phyloP scores from a whole-genome alignment of 202 grass and related monocot species.

The Schoenoplectus triqueter region DNA sequence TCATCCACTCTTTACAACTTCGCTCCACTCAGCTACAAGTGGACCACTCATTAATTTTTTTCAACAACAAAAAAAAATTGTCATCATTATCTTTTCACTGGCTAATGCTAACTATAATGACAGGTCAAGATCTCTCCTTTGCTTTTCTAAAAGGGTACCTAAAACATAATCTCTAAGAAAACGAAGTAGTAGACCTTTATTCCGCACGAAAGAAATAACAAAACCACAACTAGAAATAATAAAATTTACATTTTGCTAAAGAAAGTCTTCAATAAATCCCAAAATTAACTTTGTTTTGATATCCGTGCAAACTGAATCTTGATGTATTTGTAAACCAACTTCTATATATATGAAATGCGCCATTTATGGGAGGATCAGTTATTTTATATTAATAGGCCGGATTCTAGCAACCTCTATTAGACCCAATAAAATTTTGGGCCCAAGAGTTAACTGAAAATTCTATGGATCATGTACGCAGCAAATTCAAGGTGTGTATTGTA shows the following conservation, averaged over 20 bases:
- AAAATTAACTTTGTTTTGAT: not conserved
- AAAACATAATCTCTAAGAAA: slow-evolving; percentile 12
- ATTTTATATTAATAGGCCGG: not conserved
- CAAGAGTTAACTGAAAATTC: not conserved
- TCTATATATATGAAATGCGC: no score
- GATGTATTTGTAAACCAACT: not conserved
- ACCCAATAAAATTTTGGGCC: not conserved
- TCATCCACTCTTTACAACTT: slow-evolving; percentile 15
- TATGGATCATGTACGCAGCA: not conserved
- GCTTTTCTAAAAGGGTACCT: slow-evolving; percentile 8
- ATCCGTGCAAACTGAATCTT: not conserved
- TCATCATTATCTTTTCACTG: slow-evolving; percentile 23
- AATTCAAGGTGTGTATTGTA: not conserved
- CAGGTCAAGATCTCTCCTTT: slow-evolving; percentile 1
- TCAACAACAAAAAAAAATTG: not conserved
- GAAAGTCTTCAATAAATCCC: not conserved
- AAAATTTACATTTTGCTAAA: not conserved
- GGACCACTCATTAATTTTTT: slow-evolving; percentile 12
- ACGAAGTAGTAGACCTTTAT: not conserved
- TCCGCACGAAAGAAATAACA: not conserved
- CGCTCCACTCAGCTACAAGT: slow-evolving; percentile 11
- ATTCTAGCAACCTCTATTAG: not conserved
- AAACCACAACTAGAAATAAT: not conserved
- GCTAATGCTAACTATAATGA: slow-evolving; percentile 24
- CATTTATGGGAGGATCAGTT: not conserved